These are phyloP conservation scores for Syncephalis plumigaleata DNA, from an alignment of 371 early-diverging fungal species.

Conservation along the genomic window DNA sequence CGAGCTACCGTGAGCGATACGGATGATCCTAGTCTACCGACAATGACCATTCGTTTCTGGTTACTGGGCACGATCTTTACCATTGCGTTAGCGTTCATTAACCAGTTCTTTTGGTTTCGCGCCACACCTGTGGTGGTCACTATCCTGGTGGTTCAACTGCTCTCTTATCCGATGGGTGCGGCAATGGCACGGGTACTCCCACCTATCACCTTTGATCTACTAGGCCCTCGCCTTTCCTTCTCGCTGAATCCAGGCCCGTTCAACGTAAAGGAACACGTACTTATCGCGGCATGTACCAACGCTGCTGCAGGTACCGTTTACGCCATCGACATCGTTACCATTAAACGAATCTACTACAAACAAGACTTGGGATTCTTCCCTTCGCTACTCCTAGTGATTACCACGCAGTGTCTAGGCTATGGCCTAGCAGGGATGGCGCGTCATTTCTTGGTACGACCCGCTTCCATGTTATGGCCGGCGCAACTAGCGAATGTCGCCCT, in stretches of 20 bases:
- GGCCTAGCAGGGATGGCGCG: constrained; percentile 68
- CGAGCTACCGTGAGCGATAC: not conserved
- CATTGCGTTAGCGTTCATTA: constrained; percentile 37
- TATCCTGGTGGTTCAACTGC: constrained; percentile 41
- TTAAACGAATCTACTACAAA: constrained; percentile 42
- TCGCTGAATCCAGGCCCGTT: constrained; percentile 56
- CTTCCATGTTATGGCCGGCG: constrained; percentile 76
- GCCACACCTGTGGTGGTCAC: constrained; percentile 39
- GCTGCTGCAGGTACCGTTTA: constrained; percentile 44
- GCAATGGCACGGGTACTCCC: constrained; percentile 11
- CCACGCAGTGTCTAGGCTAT: constrained; percentile 62
- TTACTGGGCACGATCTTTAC: constrained; percentile 48
- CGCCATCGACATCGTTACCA: constrained; percentile 58
- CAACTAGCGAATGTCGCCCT: constrained; percentile 51
- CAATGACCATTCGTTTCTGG: constrained; percentile 59
- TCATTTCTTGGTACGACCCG: constrained; percentile 61
- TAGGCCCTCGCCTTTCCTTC: constrained; percentile 1
- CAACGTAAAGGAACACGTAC: constrained; percentile 58
- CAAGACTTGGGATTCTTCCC: constrained; percentile 42
- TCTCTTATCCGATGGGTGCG: constrained; percentile 46
- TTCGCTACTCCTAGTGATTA: constrained; percentile 38
- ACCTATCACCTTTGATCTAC: no score
- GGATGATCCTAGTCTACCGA: constrained; percentile 45
- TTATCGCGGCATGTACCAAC: constrained; percentile 28
- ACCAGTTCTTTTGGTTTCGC: constrained; percentile 62